phyloP scores from a whole-genome alignment of 306 rosid genomes.

The Leucaena leucocephala region DNA sequence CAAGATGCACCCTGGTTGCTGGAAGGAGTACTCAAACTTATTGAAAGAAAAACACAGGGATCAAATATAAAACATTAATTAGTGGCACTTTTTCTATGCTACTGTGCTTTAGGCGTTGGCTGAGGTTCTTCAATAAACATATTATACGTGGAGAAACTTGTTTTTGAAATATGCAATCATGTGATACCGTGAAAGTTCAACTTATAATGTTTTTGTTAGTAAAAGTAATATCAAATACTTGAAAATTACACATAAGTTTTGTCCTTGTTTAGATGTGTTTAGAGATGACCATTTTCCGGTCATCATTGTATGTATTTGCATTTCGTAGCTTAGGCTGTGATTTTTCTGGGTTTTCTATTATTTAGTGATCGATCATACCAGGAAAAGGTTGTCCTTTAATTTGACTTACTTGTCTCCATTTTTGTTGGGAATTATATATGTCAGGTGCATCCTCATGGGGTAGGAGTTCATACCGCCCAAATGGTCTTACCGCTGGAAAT shows the following conservation, averaged over 20 bases:
- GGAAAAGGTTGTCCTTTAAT: background rate
- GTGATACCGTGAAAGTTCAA: background rate
- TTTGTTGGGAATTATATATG: constrained; percentile 10
- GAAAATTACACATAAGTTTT: background rate
- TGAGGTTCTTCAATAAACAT: background rate
- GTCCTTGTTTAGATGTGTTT: background rate
- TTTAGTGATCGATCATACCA: too few relatives aligned
- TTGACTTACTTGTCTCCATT: background rate
- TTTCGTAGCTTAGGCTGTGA: background rate
- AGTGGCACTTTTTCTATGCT: background rate
- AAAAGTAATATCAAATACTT: background rate
- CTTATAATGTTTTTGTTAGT: background rate
- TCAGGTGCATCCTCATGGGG: constrained; percentile 60
- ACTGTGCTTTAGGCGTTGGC: background rate
- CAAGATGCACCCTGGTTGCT: background rate
- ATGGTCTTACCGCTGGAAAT: constrained; percentile 80
- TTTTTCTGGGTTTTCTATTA: background rate
- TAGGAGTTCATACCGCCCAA: constrained; percentile 65
- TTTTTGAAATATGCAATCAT: background rate
- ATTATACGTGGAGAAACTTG: background rate
- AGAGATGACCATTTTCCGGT: background rate
- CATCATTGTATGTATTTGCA: background rate
- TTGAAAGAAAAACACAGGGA: background rate
- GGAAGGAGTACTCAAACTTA: background rate
- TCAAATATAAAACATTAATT: background rate